Evolutionary conservation across 352 stramenopile genomes (phyloP).

Genomic region (Phytophthora sojae): DNA sequence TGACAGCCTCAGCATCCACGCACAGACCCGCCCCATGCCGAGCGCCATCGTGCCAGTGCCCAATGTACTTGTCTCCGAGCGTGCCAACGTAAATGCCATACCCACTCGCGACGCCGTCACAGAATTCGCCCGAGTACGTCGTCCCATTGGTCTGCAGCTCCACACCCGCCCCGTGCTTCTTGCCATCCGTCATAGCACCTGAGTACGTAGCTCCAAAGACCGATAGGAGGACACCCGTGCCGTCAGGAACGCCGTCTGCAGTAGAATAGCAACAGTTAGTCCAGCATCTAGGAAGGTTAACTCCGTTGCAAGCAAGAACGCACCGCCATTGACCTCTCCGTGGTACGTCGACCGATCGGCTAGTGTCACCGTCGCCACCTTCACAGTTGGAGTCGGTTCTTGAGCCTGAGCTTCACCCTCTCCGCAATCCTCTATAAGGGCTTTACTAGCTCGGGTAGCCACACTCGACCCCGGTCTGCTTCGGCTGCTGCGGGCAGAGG

Average conservation of each 20-base stretch:
- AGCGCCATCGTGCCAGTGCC: slow-evolving; percentile 45
- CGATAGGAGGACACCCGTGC: slow-evolving; percentile 45
- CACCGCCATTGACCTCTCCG: slow-evolving; percentile 40
- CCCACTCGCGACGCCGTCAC: slow-evolving; percentile 29
- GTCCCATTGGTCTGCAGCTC: slow-evolving; percentile 48
- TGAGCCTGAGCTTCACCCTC: neutral
- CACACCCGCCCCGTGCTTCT: slow-evolving; percentile 54
- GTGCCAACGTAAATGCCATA: slow-evolving; percentile 56
- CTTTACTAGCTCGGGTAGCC: slow-evolving; percentile 4
- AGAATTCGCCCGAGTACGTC: slow-evolving; percentile 51
- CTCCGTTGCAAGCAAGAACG: slow-evolving; percentile 2
- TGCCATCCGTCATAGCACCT: slow-evolving; percentile 42
- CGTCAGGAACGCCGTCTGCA: slow-evolving; percentile 46
- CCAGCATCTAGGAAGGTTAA: neutral
- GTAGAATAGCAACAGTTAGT: neutral
- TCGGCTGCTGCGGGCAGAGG: slow-evolving; percentile 17
- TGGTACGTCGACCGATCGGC: slow-evolving; percentile 40
- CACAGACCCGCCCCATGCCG: slow-evolving; percentile 52
- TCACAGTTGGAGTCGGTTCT: neutral
- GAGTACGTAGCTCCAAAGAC: slow-evolving; percentile 48
- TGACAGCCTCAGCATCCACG: slow-evolving; percentile 42
- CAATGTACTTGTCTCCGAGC: slow-evolving; percentile 53
- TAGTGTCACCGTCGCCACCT: slow-evolving; percentile 32
- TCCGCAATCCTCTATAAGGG: neutral
- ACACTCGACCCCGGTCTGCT: slow-evolving; percentile 33